Conservation (phyloP, 495 filamentous ascomycete species). For the Penicillium longicatenatum region DNA sequence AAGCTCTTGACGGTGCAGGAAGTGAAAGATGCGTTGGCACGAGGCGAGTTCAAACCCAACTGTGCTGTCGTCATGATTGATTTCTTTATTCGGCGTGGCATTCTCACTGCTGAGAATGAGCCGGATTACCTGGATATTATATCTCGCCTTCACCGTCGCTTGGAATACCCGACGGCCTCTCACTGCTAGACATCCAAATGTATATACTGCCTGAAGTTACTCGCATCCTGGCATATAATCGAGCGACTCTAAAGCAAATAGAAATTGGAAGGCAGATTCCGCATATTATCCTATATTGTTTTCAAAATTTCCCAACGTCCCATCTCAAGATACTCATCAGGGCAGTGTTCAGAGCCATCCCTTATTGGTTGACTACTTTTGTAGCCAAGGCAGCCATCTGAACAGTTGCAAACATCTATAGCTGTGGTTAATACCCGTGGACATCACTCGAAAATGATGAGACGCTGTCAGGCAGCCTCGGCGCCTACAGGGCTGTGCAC, state of each 20-base stretch:
- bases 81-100: conserved; percentile 87
- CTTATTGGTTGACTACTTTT: not conserved
- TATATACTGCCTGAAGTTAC: not conserved
- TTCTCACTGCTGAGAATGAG: conserved; percentile 82
- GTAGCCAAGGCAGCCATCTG: not conserved
- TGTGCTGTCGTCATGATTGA: conserved; percentile 81
- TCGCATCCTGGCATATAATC: not conserved
- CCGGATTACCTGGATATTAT: conserved; percentile 77
- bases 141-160: conserved; percentile 71
- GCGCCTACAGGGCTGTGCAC: not conserved
- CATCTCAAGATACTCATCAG: not conserved
- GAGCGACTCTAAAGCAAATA: not conserved
- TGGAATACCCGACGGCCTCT: conserved; percentile 74
- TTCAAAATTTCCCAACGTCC: not conserved
- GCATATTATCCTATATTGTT: not conserved
- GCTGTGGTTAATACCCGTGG: too few relatives aligned
- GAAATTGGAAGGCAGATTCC: not conserved
- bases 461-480: not conserved
- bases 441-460: not conserved
- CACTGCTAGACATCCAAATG: conserved; percentile 20
- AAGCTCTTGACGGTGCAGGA: conserved; percentile 72
- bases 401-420: not conserved
- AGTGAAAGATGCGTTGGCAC: conserved; percentile 67
- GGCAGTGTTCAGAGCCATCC: not conserved
- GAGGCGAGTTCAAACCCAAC: conserved; percentile 90